Percentiles rank a stretch among this genome's conserved stretches.
Conservation (phyloP, 495 filamentous ascomycete species). For the Xylaria telfairii region DNA sequence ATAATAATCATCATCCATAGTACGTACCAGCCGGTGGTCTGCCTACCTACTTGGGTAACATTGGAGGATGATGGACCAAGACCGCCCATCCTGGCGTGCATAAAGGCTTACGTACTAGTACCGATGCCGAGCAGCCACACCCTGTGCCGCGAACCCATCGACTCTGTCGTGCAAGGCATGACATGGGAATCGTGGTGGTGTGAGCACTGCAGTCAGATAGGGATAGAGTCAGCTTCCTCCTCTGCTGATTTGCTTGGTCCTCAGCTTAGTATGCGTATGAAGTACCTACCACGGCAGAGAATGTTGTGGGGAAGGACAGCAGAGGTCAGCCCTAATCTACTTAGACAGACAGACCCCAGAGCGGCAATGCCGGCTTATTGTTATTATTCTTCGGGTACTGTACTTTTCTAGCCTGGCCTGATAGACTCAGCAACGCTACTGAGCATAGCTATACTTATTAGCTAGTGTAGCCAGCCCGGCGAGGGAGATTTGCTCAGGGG, state of each 20-base stretch:
- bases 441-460: no score
- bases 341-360: not conserved
- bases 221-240: slow-evolving; percentile 4
- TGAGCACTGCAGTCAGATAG: not conserved
- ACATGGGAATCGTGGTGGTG: not conserved
- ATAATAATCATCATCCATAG: no score
- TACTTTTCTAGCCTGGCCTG: not conserved
- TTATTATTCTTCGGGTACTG: no score
- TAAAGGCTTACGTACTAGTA: slow-evolving; percentile 17
- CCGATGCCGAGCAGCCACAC: not conserved
- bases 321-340: not conserved
- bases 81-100: slow-evolving; percentile 12
- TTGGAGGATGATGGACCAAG: slow-evolving; percentile 20
- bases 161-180: not conserved
- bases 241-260: not conserved
- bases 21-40: slow-evolving; percentile 6
- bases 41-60: slow-evolving; percentile 9
- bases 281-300: no score
- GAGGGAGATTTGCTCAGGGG: not conserved
- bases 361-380: slow-evolving; percentile 23
- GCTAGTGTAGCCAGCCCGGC: not conserved
- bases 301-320: not conserved
- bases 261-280: slow-evolving; percentile 1
- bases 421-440: slow-evolving; percentile 1
- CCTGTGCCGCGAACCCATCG: not conserved